Conservation (phyloP, 768 basidiomycete genomes). For the Rhodotorula taiwanensis region DNA sequence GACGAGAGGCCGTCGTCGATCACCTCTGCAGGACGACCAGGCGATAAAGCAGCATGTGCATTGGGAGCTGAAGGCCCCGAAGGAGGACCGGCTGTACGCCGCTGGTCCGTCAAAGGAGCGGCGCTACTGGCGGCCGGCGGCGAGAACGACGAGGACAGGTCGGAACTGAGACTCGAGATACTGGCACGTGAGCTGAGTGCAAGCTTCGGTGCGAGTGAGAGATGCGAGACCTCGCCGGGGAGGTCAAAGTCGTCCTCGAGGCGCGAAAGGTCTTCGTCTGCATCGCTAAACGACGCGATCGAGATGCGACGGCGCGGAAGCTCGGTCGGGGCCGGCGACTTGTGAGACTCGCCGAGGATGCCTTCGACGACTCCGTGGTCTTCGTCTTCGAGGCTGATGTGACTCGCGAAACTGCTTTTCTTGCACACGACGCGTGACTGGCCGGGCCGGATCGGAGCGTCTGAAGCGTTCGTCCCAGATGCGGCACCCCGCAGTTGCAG, state of each 20-base stretch:
- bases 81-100: background rate
- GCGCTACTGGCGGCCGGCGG: background rate
- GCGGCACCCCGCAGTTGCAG: background rate
- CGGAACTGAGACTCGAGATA: background rate
- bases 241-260: constrained; percentile 6
- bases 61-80: too few species aligned
- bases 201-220: background rate
- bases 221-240: background rate
- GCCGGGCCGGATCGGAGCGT: too few species aligned
- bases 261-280: background rate
- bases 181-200: background rate
- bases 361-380: constrained; percentile 7
- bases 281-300: constrained; percentile 11
- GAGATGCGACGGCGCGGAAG: constrained; percentile 5
- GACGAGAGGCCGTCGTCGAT: background rate
- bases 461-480: background rate
- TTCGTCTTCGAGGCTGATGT: constrained; percentile 19
- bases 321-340: background rate
- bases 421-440: background rate
- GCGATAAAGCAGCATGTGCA: too few species aligned
- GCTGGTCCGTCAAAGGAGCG: background rate
- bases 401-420: constrained; percentile 33
- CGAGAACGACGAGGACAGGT: background rate
- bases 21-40: too few species aligned
- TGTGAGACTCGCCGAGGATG: background rate